A percentile compares a stretch with the other conserved stretches of the same genome.
Evolutionary conservation across 768 basidiomycete species (phyloP).

Genomic region (Rickenella mellea): DNA sequence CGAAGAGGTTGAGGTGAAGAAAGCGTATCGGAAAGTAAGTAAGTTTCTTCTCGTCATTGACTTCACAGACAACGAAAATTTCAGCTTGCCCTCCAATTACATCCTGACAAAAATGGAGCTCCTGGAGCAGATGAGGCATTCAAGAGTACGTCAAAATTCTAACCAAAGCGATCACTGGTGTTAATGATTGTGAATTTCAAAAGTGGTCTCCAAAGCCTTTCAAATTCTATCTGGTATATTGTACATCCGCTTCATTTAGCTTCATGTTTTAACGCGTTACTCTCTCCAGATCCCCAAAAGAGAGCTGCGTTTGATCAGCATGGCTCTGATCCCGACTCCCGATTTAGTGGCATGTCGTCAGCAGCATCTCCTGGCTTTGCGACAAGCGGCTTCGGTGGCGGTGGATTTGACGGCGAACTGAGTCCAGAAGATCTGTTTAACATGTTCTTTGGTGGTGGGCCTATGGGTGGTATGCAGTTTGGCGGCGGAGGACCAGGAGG

Average conservation of each 20-base stretch:
- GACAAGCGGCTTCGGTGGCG: constrained; percentile 33
- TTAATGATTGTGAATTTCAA: not conserved
- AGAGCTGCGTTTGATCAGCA: constrained; percentile 78
- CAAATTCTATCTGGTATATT: constrained; percentile 75
- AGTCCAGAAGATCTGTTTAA: constrained; percentile 96
- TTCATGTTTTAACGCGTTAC: constrained; percentile 1
- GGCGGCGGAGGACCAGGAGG: constrained; percentile 41
- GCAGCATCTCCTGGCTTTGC: constrained; percentile 40
- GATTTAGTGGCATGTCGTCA: constrained; percentile 62
- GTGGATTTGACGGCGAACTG: constrained; percentile 71
- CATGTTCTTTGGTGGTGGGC: constrained; percentile 90
- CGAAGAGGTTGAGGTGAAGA: constrained; percentile 81
- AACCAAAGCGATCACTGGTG: not conserved
- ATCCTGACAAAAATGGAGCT: constrained; percentile 92
- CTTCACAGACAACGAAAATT: constrained; percentile 2
- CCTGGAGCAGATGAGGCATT: constrained; percentile 99
- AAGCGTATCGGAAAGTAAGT: constrained; percentile 89
- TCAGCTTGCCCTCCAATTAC: constrained; percentile 79
- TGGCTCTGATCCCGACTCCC: constrained; percentile 83
- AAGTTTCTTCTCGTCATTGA: constrained; percentile 1
- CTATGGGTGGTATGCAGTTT: constrained; percentile 40
- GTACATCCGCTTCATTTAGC: not conserved
- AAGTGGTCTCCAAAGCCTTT: constrained; percentile 98
- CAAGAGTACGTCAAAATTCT: constrained; percentile 57
- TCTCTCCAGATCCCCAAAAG: constrained; percentile 66